Evolutionary conservation across 495 filamentous ascomycete species (phyloP), one percentile per base, ranked within the genome.

Genomic region (Achaetomiella virescens): DNA sequence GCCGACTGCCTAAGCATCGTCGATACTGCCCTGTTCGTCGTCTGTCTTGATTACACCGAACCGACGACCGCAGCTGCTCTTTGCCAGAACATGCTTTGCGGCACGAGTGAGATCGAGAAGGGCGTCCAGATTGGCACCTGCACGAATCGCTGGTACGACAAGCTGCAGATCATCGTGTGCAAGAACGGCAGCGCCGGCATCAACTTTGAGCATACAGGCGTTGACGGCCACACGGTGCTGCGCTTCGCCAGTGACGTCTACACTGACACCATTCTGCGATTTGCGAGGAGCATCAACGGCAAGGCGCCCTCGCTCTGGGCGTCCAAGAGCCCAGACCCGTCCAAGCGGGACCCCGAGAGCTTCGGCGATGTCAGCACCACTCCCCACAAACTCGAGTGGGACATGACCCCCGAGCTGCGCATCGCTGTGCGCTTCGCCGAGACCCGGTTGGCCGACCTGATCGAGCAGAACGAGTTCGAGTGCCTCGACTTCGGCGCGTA

Each of bases 121-220:
- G 93, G 93, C 14, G 89, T 98, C 6, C 93, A 98, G 71, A 88
- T 96, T 33, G 93, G 93, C 20, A 98, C 93, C 33, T 98, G 93
- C 71, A 96, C 92, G 14, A 98, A 98, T 68, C 80, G 93, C 50
- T 98, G 93, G 93, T 98, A 98, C 65, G 93, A 98, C 71, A 98
- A 98, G 72, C 81, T 98, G 24, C 93, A 98, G 68, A 97, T 98
- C 58, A 98, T 98, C 52, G 93, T 98, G 37, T 97, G 95, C 79
- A 95, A 96, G 75, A 98, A 97, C 72, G 93, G 93, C 10, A 93
- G 87, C 58, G 93, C 93, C 0, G 93, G 93, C 25, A 97, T 98
- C 82, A 98, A 98, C 71, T 97, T 97, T 60, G 93, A 98, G 68
- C 93, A 98, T 68, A 98, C 93, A 0, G 95, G 95, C 60, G 93